Percentiles rank a stretch among this genome's conserved stretches.
phyloP scores from a whole-genome alignment of 805 yeast genomes.

The Kluyveromyces aestuarii region DNA sequence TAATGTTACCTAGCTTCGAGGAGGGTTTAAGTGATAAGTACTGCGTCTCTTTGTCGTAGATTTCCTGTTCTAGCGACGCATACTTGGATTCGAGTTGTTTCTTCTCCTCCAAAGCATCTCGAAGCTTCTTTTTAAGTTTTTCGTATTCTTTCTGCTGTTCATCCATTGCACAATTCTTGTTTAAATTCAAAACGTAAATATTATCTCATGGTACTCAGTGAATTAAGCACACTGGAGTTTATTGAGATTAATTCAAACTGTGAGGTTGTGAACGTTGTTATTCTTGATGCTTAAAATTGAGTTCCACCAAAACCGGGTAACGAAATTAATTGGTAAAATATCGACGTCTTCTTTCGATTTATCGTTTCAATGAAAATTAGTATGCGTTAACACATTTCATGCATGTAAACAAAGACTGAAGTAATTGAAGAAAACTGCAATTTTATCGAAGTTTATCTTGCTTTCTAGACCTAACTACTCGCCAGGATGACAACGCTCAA shows the following conservation, averaged over 20 bases:
- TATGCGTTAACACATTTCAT: neutral
- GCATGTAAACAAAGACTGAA: neutral
- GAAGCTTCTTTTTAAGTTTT: constrained; percentile 54
- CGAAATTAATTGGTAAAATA: neutral
- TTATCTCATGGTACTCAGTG: neutral
- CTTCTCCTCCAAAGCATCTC: constrained; percentile 52
- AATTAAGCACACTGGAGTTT: too few relatives aligned
- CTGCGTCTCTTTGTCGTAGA: constrained; percentile 67
- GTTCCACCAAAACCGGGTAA: neutral
- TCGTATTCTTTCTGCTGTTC: constrained; percentile 44
- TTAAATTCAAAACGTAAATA: neutral
- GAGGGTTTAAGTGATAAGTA: constrained; percentile 43
- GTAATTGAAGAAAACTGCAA: neutral
- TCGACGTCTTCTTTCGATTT: neutral
- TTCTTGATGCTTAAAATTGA: too few relatives aligned
- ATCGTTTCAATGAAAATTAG: neutral
- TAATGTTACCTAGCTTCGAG: constrained; percentile 50
- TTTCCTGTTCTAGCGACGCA: constrained; percentile 60
- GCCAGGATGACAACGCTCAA: constrained; percentile 29
- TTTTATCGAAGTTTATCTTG: neutral
- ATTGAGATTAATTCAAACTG: too few relatives aligned
- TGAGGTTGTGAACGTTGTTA: too few relatives aligned
- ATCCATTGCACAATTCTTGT: constrained; percentile 8
- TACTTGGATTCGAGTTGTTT: constrained; percentile 56
- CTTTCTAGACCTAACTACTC: neutral